Evolutionary conservation across 371 early-diverging fungal species (phyloP).

Genomic region (Parasitella parasitica): DNA sequence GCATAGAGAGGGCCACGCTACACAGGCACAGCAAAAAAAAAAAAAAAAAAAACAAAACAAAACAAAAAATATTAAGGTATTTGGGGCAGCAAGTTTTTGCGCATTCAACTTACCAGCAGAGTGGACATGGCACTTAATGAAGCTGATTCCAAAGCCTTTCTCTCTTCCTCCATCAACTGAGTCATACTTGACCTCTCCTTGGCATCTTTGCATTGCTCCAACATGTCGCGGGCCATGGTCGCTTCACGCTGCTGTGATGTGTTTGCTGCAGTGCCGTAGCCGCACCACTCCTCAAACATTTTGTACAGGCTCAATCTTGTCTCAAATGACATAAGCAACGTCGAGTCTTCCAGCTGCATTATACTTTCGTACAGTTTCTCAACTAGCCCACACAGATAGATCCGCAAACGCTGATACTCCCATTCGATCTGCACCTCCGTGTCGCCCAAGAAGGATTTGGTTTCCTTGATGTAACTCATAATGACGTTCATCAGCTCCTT

Average conservation of each 20-base stretch:
- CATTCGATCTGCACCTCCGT: constrained; percentile 78
- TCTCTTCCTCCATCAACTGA: constrained; percentile 74
- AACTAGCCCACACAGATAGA: constrained; percentile 84
- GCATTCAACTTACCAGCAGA: constrained; percentile 72
- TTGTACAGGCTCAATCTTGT: constrained; percentile 74
- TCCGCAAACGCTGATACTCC: constrained; percentile 86
- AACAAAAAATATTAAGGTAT: no score
- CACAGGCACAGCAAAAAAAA: no score
- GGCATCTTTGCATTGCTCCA: constrained; percentile 76
- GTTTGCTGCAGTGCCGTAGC: constrained; percentile 73
- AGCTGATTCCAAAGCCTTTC: constrained; percentile 74
- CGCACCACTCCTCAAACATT: constrained; percentile 93
- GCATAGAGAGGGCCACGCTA: constrained; percentile 71
- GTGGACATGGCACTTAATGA: constrained; percentile 88
- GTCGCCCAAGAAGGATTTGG: constrained; percentile 66
- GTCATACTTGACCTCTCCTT: constrained; percentile 66
- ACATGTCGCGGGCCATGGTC: constrained; percentile 69
- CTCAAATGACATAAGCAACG: constrained; percentile 74
- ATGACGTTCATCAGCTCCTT: constrained; percentile 64
- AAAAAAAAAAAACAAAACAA: no score
- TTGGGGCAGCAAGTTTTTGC: not conserved
- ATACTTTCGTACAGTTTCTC: constrained; percentile 79
- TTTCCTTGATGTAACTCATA: constrained; percentile 74
- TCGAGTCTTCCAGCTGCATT: constrained; percentile 43
- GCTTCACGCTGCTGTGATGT: constrained; percentile 69